Conservation (phyloP, 148 eudicot genomes). For the Camellia japonica region DNA sequence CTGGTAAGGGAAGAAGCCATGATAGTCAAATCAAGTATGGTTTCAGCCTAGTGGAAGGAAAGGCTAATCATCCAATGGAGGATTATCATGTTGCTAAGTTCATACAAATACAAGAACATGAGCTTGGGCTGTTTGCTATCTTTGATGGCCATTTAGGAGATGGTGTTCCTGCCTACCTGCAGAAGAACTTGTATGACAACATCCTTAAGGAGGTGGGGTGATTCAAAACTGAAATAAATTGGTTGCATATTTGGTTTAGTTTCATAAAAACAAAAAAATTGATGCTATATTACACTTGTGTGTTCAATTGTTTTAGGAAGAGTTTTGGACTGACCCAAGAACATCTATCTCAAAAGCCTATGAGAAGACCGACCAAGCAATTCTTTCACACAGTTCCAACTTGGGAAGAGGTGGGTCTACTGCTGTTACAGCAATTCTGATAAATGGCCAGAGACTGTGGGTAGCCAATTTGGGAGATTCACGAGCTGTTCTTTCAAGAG, state of each 20-base stretch:
- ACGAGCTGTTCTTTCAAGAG: conserved; percentile 51
- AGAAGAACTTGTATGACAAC: conserved; percentile 41
- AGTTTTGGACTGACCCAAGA: conserved; percentile 56
- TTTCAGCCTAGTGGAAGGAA: conserved; percentile 49
- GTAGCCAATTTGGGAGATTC: conserved; percentile 63
- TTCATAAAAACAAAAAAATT: background rate
- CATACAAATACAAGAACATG: conserved; percentile 34
- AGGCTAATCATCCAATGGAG: conserved; percentile 60
- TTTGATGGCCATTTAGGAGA: conserved; percentile 53
- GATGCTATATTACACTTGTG: background rate
- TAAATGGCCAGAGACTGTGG: conserved; percentile 54
- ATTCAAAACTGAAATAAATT: background rate
- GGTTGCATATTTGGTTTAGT: background rate
- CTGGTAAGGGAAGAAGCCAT: conserved; percentile 47
- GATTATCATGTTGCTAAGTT: conserved; percentile 57
- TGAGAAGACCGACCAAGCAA: conserved; percentile 51
- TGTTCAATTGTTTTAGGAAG: conserved; percentile 34
- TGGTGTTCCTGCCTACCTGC: conserved; percentile 44
- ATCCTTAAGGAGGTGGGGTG: conserved; percentile 50
- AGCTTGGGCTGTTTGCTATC: conserved; percentile 53
- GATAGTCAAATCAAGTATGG: conserved; percentile 38
- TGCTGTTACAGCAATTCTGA: conserved; percentile 60
- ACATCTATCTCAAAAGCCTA: conserved; percentile 52
- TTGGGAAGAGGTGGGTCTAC: conserved; percentile 60
- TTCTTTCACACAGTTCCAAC: conserved; percentile 41